Evolutionary conservation across 2,329 filamentous ascomycete species (phyloP).

Genomic region (Cercospora janseana): DNA sequence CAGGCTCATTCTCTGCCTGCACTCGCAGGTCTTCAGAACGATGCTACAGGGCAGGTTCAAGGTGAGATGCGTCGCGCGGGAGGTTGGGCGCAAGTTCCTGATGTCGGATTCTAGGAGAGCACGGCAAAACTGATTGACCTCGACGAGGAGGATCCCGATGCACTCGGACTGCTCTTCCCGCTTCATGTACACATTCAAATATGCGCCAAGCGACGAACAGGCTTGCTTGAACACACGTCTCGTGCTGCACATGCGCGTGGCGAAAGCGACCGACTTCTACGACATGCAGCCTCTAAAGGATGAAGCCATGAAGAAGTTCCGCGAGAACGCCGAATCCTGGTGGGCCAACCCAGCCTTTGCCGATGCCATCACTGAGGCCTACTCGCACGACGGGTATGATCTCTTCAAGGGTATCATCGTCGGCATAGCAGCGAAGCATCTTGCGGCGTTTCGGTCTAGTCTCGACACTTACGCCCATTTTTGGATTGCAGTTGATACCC

Average conservation of each 20-base stretch:
- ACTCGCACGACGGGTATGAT: not conserved
- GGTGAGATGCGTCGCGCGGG: not conserved
- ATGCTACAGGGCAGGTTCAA: conserved; percentile 2
- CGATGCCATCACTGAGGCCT: not conserved
- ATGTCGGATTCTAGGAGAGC: not conserved
- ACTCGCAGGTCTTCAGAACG: not conserved
- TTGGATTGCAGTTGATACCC: too few species aligned
- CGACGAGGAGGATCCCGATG: not conserved
- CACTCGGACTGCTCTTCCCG: not conserved
- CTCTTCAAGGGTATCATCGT: too few species aligned
- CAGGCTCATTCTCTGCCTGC: conserved; percentile 1
- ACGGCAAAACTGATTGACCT: not conserved
- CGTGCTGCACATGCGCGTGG: not conserved
- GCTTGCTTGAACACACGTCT: not conserved
- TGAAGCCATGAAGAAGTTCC: not conserved
- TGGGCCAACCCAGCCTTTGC: not conserved
- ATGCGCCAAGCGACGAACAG: not conserved
- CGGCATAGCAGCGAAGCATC: too few species aligned
- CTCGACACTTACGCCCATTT: too few species aligned
- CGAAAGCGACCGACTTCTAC: not conserved
- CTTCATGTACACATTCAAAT: conserved; percentile 1
- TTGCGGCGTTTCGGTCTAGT: too few species aligned
- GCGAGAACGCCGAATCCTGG: not conserved
- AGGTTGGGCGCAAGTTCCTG: not conserved
- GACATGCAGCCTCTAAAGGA: not conserved